Base-by-base conservation (phyloP, 2,329 filamentous ascomycete genomes). In the Achaetomium macrosporum region DNA sequence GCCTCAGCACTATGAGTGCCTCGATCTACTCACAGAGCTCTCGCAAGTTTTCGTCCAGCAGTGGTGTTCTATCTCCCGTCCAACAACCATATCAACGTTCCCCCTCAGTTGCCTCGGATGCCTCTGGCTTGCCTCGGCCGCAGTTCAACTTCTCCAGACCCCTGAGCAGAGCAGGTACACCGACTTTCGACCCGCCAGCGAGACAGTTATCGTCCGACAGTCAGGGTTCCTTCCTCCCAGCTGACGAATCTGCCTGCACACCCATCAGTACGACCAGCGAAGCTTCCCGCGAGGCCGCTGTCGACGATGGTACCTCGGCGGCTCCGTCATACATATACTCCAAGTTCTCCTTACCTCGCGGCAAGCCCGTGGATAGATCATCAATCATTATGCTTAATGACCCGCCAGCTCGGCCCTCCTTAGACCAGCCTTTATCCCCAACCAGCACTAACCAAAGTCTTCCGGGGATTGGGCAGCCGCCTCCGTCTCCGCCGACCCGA, bases 61-160 rank as follows among this genome's bases (percentile, higher is more conserved):
- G 77, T 53, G 73, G 74, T 47, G 71, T 75, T 15, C 70, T 76
- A 29, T 74, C 87, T 20, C 84, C 85, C 2, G 78, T 76, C 47
- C 69, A 79, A 53, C 76, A 79, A 15, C 76, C 82, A 29, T 80
- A 85, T 62, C 81, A 83, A 54, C 81, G 90, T 63, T 95, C 91
- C 1, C 90, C 90, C 2, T 97, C 93, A 0, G 78, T 89, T 36
- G 84, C 84, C 56, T 97, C 92, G 1, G 89, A 96, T 57, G 81
- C 82, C 47, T 95, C 90, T 2, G 77, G 78, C 42, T 65, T 90
- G 35, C 82, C 85, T 12, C 81, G 85, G 15, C 87, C 90, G 1
- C 83, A 87, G 0, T 92, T 95, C 71, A 97, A 99, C 70, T 97
- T 97, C 68, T 97, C 93, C 0, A 81, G 93, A 41, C 93, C 93